Conservation (phyloP, 805 yeast species). For the Zygosaccharomyces bailii region DNA sequence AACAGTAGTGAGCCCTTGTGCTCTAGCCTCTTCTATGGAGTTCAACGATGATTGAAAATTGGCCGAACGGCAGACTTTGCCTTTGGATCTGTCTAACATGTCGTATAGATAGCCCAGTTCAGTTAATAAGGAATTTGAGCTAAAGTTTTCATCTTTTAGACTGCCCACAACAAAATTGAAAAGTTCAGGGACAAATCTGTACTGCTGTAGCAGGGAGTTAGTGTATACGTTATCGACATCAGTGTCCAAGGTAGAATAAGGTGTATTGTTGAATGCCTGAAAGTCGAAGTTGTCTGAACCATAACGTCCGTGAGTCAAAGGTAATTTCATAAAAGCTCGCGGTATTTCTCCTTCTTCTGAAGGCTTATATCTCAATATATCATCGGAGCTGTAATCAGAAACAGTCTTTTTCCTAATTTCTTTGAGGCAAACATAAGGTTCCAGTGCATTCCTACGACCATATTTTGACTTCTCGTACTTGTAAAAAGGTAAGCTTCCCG, state of each 20-base stretch:
- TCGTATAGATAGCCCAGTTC: conserved; percentile 89
- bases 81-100: conserved; percentile 80
- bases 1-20: conserved; percentile 50
- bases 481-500: conserved; percentile 40
- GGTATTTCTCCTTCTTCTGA: conserved; percentile 49
- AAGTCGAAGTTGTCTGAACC: conserved; percentile 96
- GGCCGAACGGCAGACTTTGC: conserved; percentile 74
- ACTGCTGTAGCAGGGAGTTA: conserved; percentile 76
- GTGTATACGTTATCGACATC: conserved; percentile 75
- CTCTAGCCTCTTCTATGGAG: conserved; percentile 45
- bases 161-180: conserved; percentile 60
- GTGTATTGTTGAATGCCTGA: conserved; percentile 71
- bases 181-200: conserved; percentile 70
- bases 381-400: conserved; percentile 20
- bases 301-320: conserved; percentile 78
- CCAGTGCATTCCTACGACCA: conserved; percentile 53
- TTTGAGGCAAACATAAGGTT: conserved; percentile 42
- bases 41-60: conserved; percentile 64
- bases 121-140: conserved; percentile 53
- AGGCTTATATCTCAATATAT: conserved; percentile 24
- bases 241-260: conserved; percentile 81
- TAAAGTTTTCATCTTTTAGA: conserved; percentile 51
- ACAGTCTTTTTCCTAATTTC: conserved; percentile 27
- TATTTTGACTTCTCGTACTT: conserved; percentile 54
- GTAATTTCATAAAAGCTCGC: conserved; percentile 68